These are phyloP conservation scores for Backusella tuberculispora DNA, from an alignment of 192 early-diverging fungal genomes.

Conservation along the genomic window DNA sequence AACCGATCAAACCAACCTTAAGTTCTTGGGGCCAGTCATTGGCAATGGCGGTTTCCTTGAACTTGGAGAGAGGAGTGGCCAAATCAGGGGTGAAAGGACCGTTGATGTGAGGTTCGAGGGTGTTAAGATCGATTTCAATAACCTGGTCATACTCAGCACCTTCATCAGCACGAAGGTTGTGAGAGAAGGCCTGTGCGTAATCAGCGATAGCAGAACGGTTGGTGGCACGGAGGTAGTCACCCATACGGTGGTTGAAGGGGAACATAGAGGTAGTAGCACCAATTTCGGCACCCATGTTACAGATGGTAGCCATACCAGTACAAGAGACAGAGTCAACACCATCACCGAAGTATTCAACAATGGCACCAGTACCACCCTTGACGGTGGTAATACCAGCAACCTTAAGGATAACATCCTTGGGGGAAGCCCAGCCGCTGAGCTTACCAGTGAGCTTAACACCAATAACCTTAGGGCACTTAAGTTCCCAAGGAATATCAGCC, in stretches of 20 bases:
- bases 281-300: conserved; percentile 99
- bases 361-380: conserved; percentile 95
- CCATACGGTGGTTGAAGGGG: conserved; percentile 93
- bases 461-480: conserved; percentile 96
- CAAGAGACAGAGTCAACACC: conserved; percentile 94
- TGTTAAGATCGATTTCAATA: conserved; percentile 92
- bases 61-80: conserved; percentile 91
- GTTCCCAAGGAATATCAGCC: conserved; percentile 98
- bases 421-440: conserved; percentile 89
- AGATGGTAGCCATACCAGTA: conserved; percentile 99
- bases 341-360: conserved; percentile 97
- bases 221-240: conserved; percentile 88
- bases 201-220: conserved; percentile 78
- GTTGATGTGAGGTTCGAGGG: conserved; percentile 96
- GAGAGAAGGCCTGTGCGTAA: conserved; percentile 77
- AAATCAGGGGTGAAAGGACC: conserved; percentile 97
- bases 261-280: conserved; percentile 98
- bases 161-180: conserved; percentile 90
- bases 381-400: conserved; percentile 95
- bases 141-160: conserved; percentile 90
- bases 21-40: conserved; percentile 91
- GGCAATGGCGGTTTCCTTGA: conserved; percentile 83
- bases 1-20: conserved; percentile 92
- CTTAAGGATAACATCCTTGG: conserved; percentile 96
- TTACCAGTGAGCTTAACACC: conserved; percentile 91